Conservation (phyloP, 805 yeast species). For the Clavispora phyllophila region DNA sequence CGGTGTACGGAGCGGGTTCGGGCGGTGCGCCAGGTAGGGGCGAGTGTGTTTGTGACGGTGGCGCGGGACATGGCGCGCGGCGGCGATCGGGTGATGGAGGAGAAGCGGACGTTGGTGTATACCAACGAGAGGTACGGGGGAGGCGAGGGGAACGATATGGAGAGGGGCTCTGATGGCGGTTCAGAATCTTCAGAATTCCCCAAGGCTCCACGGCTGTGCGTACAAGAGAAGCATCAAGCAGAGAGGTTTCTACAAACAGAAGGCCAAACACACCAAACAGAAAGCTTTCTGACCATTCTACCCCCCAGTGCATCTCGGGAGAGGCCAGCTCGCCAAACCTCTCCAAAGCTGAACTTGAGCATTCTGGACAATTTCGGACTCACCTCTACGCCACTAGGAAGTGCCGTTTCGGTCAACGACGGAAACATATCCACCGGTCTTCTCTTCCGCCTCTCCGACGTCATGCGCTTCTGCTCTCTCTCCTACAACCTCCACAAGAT, state of each 20-base stretch:
- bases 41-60: conserved; percentile 50
- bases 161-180: neutral
- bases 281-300: too few relatives aligned
- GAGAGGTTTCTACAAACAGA: too few relatives aligned
- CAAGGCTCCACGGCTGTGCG: too few relatives aligned
- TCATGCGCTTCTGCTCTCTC: conserved; percentile 65
- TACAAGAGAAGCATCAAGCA: too few relatives aligned
- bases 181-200: too few relatives aligned
- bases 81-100: conserved; percentile 32
- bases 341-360: too few relatives aligned
- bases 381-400: too few relatives aligned
- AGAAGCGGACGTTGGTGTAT: conserved; percentile 58
- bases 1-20: conserved; percentile 51
- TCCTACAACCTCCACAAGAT: conserved; percentile 82
- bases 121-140: conserved; percentile 36
- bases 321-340: too few relatives aligned
- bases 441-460: conserved; percentile 36
- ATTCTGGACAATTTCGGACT: too few relatives aligned
- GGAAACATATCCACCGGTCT: neutral
- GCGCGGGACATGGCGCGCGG: conserved; percentile 40
- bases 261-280: too few relatives aligned
- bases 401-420: too few relatives aligned
- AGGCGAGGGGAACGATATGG: neutral
- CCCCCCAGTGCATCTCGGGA: too few relatives aligned
- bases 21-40: conserved; percentile 30